phyloP scores from a whole-genome alignment of 352 stramenopile species.

The Thraustochytrium sp. region DNA sequence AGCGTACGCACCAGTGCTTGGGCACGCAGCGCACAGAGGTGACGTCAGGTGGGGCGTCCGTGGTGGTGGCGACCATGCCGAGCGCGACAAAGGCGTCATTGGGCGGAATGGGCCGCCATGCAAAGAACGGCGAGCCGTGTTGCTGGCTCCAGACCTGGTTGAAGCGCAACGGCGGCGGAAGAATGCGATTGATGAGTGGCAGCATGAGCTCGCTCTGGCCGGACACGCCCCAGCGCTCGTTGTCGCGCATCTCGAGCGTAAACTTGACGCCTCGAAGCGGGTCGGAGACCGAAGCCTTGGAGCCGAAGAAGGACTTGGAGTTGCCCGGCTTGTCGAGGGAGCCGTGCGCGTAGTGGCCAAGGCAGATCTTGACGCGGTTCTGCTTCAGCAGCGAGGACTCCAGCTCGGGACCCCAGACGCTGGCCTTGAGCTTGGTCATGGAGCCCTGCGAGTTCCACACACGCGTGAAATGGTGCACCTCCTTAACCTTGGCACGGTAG shows the following conservation, averaged over 20 bases:
- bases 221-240: conserved; percentile 48
- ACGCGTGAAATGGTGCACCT: conserved; percentile 58
- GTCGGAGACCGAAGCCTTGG: not conserved
- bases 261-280: not conserved
- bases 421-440: conserved; percentile 69
- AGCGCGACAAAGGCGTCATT: conserved; percentile 75
- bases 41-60: conserved; percentile 68
- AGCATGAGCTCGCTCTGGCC: conserved; percentile 70
- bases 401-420: conserved; percentile 64
- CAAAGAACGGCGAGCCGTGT: conserved; percentile 72
- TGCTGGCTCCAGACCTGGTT: conserved; percentile 72
- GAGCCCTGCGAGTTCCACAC: conserved; percentile 73
- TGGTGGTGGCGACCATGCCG: conserved; percentile 74
- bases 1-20: conserved; percentile 62
- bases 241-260: conserved; percentile 51
- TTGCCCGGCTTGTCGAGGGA: conserved; percentile 51
- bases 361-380: conserved; percentile 67
- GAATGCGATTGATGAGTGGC: conserved; percentile 68
- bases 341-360: conserved; percentile 66
- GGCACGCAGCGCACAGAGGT: conserved; percentile 76
- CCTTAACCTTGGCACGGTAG: conserved; percentile 51
- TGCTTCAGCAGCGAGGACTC: conserved; percentile 43
- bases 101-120: conserved; percentile 75
- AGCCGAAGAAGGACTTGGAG: not conserved
- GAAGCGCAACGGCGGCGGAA: conserved; percentile 73